These are phyloP conservation scores for Rhazya stricta DNA, from an alignment of 257 asterid genomes.

Conservation along the genomic window DNA sequence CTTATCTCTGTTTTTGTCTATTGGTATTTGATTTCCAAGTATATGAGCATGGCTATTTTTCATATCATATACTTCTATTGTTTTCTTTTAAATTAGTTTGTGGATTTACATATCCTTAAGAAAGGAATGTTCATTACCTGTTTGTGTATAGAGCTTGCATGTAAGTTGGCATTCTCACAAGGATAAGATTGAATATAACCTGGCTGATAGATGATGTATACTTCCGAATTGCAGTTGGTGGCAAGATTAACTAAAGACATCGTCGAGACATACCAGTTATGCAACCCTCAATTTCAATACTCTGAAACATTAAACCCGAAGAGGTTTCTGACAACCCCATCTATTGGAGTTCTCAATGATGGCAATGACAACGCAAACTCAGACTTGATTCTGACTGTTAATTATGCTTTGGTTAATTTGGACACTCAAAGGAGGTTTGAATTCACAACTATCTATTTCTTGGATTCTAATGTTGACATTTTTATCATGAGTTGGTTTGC, in stretches of 20 bases:
- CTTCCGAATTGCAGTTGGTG: conserved; percentile 63
- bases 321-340: conserved; percentile 95
- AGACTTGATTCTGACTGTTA: conserved; percentile 80
- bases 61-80: neutral
- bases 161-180: neutral
- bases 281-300: conserved; percentile 81
- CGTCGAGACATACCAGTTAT: conserved; percentile 67
- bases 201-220: neutral
- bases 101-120: neutral
- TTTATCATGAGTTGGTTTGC: neutral
- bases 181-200: neutral
- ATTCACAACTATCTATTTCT: conserved; percentile 8
- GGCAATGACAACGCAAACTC: conserved; percentile 90
- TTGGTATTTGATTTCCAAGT: neutral
- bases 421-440: conserved; percentile 69
- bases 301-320: conserved; percentile 77
- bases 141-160: neutral
- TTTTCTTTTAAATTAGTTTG: neutral
- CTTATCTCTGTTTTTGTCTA: neutral
- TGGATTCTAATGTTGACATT: neutral
- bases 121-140: neutral
- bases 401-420: conserved; percentile 60
- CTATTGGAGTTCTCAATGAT: conserved; percentile 76
- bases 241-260: conserved; percentile 88
- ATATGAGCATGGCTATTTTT: neutral